Base-by-base conservation (phyloP, 768 basidiomycete species). In the Leucosporidium creatinivorum region DNA sequence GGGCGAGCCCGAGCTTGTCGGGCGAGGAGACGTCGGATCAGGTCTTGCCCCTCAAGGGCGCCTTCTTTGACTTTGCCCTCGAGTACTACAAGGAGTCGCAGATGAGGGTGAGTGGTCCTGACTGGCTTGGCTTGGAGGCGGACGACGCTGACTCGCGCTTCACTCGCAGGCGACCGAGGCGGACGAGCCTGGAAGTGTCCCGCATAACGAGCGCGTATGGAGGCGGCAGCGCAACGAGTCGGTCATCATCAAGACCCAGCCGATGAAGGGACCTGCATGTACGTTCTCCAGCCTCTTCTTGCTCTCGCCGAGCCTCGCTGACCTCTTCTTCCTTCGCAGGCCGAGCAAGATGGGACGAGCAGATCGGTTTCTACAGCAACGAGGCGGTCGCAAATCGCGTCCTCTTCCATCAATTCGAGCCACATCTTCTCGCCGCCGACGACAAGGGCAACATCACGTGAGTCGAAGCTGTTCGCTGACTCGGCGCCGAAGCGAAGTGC, bases 81-180 rank as follows among this genome's bases (percentile, higher is more conserved):
- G 93, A 98, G 76, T 98, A 98, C 77, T 99, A 97, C 81, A 92
- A 89, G 69, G 93, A 97, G 77, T 92, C 94, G 4, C 96, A 99
- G 78, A 98, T 99, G 94, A 87, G 91, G 82, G 93, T 94, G 77
- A 75, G 85, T 73, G 73, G 8, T 44, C 50, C 31, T 25, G 66
- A 60, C 18, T 39, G 47, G 51, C 15, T 19, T 47, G 21, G 33
- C 5, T 57, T 63, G 19, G 30, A n/a, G 44, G 26, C 3, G 67
- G 67, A 72, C n/a, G 58, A 44, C 52, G 69, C 59, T 66, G 48
- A 50, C 39, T 18, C 0, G 28, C 10, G 55, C 39, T 3, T 58
- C 30, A 69, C 15, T 39, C 61, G 4, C 74, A 93, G 93, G 89
- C 91, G 85, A 85, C 89, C 10, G 94, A 98, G 76, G 87, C 87